These are phyloP conservation scores for Malassezia arunalokei DNA, from an alignment of 1,284 basidiomycete genomes.

Conservation along the genomic window DNA sequence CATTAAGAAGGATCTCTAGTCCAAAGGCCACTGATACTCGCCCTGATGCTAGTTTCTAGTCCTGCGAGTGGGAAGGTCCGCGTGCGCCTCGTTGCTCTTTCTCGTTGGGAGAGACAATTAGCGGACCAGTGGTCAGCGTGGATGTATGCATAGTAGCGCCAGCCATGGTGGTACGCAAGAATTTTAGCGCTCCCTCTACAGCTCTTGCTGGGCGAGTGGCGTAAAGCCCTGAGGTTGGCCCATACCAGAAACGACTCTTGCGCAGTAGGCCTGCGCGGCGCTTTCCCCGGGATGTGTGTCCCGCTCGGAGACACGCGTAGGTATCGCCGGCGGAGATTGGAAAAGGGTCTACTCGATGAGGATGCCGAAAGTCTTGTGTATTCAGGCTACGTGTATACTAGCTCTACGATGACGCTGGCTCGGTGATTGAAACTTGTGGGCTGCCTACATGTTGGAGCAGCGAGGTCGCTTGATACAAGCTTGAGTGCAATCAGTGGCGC, in stretches of 20 bases:
- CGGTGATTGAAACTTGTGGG: neutral
- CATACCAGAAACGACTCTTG: slow-evolving; percentile 15
- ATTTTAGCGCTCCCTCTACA: neutral
- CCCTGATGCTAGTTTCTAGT: slow-evolving; percentile 18
- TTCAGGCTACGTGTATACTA: neutral
- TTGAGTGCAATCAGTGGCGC: slow-evolving; percentile 45
- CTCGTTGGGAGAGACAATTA: neutral
- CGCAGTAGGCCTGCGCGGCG: slow-evolving; percentile 4
- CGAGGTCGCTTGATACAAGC: slow-evolving; percentile 19
- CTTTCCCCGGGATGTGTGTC: slow-evolving; percentile 10
- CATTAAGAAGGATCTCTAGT: slow-evolving; percentile 19
- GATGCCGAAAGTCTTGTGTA: neutral
- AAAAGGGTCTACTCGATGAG: slow-evolving; percentile 15
- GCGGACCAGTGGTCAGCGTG: neutral
- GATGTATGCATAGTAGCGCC: neutral
- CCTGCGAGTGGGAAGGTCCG: slow-evolving; percentile 45
- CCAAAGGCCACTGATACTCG: slow-evolving; percentile 44
- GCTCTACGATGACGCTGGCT: neutral
- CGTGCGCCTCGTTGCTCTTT: slow-evolving; percentile 39
- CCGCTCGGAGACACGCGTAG: slow-evolving; percentile 15
- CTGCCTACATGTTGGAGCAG: neutral
- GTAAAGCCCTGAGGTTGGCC: slow-evolving; percentile 15
- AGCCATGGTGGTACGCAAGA: too few relatives aligned
- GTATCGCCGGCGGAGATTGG: slow-evolving; percentile 6
- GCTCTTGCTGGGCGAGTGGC: slow-evolving; percentile 18